phyloP scores from a whole-genome alignment of 805 yeast genomes.

The Kazachstania taianensis region DNA sequence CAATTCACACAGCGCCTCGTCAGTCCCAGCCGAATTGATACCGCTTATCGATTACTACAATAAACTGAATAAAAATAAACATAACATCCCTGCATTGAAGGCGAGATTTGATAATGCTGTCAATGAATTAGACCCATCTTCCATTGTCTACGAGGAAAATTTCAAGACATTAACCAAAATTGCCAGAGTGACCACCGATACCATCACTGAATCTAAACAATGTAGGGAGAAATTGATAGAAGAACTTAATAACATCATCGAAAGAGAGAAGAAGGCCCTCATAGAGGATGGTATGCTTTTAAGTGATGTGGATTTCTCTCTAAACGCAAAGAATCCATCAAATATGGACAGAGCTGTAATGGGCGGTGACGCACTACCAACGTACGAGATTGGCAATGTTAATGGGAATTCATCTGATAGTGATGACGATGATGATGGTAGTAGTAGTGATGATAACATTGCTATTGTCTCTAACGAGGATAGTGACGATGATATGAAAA shows the following conservation, averaged over 20 bases:
- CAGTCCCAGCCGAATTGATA: slow-evolving; percentile 25
- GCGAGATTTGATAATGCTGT: slow-evolving; percentile 22
- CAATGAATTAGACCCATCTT: slow-evolving; percentile 20
- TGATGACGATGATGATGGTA: slow-evolving; percentile 5
- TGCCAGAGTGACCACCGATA: slow-evolving; percentile 23
- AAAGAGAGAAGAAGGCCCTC: slow-evolving; percentile 19
- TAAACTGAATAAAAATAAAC: slow-evolving; percentile 15
- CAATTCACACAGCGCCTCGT: not conserved
- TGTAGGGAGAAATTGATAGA: slow-evolving; percentile 19
- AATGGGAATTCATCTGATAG: slow-evolving; percentile 13
- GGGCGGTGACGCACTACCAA: slow-evolving; percentile 20
- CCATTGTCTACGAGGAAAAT: slow-evolving; percentile 24
- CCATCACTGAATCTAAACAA: slow-evolving; percentile 22
- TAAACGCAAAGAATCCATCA: slow-evolving; percentile 19
- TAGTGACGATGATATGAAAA: not conserved
- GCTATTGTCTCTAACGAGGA: not conserved
- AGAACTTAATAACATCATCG: slow-evolving; percentile 19
- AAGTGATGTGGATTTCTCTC: slow-evolving; percentile 20
- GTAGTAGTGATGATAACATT: not conserved
- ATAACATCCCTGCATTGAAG: slow-evolving; percentile 19
- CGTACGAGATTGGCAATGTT: slow-evolving; percentile 17
- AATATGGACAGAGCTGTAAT: slow-evolving; percentile 1
- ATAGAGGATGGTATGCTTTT: slow-evolving; percentile 23
- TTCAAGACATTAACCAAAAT: slow-evolving; percentile 25
- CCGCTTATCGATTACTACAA: slow-evolving; percentile 19